Evolutionary conservation across 805 yeast genomes (phyloP), one percentile per base, ranked within the genome.

Genomic region (Metschnikowia lunata): DNA sequence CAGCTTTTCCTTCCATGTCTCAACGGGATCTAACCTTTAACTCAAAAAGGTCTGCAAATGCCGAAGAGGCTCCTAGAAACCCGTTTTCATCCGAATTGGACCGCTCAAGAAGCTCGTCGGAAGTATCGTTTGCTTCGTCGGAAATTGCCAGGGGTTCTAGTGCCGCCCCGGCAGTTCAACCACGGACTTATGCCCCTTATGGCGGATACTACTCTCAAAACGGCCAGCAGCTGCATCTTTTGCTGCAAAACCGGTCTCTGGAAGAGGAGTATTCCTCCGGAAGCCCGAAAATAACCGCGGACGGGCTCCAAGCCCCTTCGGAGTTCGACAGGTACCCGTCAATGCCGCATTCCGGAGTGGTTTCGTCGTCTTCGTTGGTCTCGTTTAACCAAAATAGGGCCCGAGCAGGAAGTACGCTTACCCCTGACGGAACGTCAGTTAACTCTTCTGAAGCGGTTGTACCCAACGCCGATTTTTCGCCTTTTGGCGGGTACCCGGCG

Each of bases 401-500:
- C 35, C 37, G 42, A 33, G 43, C 42, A 31, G 37, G 26, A 18
- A 34, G 43, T 38, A 30, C 46, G 15, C 42, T 37, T 42, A 40
- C 45, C 37, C 60, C 54, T 28, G 61, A 58, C 35, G 57, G 50
- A 35, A 49, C 57, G 26, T 49, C 63, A 12, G 50, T 54, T 18
- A 52, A 55, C 12, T 43, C 58, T 14, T 40, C 58, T 7, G 61
- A 59, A 45, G 70, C 71, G 7, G 63, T 68, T 37, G 53, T 60
- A 13, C 82, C 75, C 56, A 76, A 82, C 18, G 56, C 65, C 18
- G 93, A 85, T 57, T 82, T 82, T 52, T 80, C 86, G 38, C 99
- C 98, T 3, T 91, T 91, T 67, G 99, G 98, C 40, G 98, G 98
- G 12, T 91, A 87, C 64, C 98, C 99, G 0, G 95, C 96, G 8